phyloP scores from a whole-genome alignment of 352 stramenopile genomes.

The Pythium aquatile region DNA sequence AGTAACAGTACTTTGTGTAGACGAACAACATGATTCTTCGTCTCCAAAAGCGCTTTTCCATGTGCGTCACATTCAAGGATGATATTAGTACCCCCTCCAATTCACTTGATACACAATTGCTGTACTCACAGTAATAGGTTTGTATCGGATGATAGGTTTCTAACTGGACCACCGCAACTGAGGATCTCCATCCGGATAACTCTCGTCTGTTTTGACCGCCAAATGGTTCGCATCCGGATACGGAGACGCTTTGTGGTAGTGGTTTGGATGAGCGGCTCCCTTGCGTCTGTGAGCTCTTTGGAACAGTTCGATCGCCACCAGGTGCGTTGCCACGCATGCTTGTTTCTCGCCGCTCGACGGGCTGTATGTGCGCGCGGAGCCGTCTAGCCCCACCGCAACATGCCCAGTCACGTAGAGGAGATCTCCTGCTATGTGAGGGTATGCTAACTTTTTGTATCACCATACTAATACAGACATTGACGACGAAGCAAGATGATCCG shows the following conservation, averaged over 20 bases:
- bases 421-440: background rate
- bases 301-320: conserved; percentile 36
- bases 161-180: conserved; percentile 31
- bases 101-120: background rate
- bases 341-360: conserved; percentile 4
- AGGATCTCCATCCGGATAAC: conserved; percentile 30
- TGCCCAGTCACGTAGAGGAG: background rate
- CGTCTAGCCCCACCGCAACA: too few relatives aligned
- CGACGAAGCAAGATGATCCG: conserved; percentile 66
- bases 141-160: conserved; percentile 12
- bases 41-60: conserved; percentile 5
- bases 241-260: conserved; percentile 32
- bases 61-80: background rate
- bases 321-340: conserved; percentile 15
- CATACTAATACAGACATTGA: background rate
- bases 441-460: background rate
- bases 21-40: conserved; percentile 8
- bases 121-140: conserved; percentile 8
- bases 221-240: conserved; percentile 27
- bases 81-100: too few relatives aligned
- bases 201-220: background rate
- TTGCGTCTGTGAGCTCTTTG: conserved; percentile 23
- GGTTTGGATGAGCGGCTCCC: conserved; percentile 26
- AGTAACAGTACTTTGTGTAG: conserved; percentile 7
- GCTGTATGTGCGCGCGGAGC: background rate